A percentile compares a stretch with the other conserved stretches of the same genome.
phyloP scores from a whole-genome alignment of 306 rosid genomes.

The Oxytropis ochrocephala region DNA sequence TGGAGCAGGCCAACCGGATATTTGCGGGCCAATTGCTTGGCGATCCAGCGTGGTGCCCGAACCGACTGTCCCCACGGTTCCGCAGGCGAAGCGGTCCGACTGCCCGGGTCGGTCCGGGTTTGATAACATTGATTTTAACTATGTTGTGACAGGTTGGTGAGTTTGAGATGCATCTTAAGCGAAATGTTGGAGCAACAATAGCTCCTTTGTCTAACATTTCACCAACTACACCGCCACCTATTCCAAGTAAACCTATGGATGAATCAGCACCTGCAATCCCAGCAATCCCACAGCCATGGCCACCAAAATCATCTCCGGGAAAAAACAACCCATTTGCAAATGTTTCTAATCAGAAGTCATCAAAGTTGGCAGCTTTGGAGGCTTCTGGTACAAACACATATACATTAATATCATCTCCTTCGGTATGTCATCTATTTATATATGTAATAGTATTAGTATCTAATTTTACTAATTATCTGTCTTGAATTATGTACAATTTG shows the following conservation, averaged over 20 bases:
- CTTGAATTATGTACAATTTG: constrained; percentile 7
- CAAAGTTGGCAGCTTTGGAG: constrained; percentile 77
- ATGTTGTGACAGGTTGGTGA: constrained; percentile 71
- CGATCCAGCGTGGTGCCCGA: no score
- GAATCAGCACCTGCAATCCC: constrained; percentile 45
- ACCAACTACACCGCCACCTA: constrained; percentile 66
- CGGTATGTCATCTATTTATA: constrained; percentile 37
- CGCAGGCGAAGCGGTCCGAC: no score
- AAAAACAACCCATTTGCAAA: constrained; percentile 50
- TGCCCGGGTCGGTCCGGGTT: no score
- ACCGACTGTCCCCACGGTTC: no score
- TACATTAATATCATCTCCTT: constrained; percentile 64
- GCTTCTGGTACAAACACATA: constrained; percentile 62
- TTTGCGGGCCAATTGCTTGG: no score
- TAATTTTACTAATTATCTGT: constrained; percentile 1
- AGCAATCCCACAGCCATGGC: constrained; percentile 33
- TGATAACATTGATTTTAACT: no score
- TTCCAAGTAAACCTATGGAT: constrained; percentile 75
- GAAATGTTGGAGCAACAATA: constrained; percentile 62
- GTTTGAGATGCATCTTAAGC: constrained; percentile 93
- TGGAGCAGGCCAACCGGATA: no score
- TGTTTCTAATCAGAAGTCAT: constrained; percentile 35
- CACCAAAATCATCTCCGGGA: constrained; percentile 60
- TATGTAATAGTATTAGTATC: not conserved
- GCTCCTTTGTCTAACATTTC: constrained; percentile 68